Base-by-base conservation (phyloP, 2,329 filamentous ascomycete species). In the Escovopsis sp. region DNA sequence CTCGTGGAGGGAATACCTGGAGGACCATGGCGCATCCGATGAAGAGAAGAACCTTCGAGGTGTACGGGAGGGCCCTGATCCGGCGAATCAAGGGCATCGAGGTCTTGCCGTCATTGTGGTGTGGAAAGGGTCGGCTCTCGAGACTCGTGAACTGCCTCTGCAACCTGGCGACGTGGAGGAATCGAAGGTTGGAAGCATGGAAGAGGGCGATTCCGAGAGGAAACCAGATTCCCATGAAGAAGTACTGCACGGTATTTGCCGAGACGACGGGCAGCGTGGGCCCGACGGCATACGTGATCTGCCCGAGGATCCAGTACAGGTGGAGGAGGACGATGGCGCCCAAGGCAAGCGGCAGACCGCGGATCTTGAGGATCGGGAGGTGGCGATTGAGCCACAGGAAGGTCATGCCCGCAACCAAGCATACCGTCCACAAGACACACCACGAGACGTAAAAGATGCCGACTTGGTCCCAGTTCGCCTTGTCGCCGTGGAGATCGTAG, bases 221-320 rank as follows among this genome's bases (percentile, higher is more conserved):
- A 3, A 78, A 61, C 54, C 70, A 72, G 39, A 70, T 65, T 33
- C 68, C 71, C 74, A 77, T 78, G 53, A 72, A 62, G 63, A 72
- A 77, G 50, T 69, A 78, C 49, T 74, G 70, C 4, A 65, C 54
- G 29, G 66, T 60, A 44, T 71, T 74, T 1, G 70, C 59, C 12
- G 55, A 40, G 1, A 62, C 50, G 1, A 58, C 41, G 0, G 58
- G 68, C 42, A 69, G 58, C 4, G 64, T 56, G 9, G 58, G 38
- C 7, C 65, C 64, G 24, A 67, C 54, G 10, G 62, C 56, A n/a
- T 66, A 62, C 15, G 60, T 61, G 41, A 68, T 50, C 45, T 68
- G 65, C 4, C 61, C 60, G 4, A 61, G 51, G 32, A 62, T 50
- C 61, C 60, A 64, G 46, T 64, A 64, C 5, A 48, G 29, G 42